These are phyloP conservation scores for Thielaviopsis musarum DNA, from an alignment of 2,329 filamentous ascomycete species.

Conservation along the genomic window DNA sequence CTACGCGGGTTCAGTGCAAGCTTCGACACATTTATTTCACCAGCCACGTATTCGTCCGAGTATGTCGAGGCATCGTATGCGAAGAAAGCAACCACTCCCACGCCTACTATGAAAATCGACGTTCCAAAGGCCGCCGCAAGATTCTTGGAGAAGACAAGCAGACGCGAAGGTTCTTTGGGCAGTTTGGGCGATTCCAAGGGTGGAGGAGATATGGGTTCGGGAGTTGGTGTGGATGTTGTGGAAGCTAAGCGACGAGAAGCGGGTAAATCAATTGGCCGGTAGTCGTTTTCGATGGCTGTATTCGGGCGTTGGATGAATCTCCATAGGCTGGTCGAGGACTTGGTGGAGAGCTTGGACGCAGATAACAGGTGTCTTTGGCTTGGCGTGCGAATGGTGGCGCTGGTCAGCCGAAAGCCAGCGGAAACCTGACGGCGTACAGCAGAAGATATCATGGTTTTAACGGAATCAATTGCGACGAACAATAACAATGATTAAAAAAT, in stretches of 20 bases:
- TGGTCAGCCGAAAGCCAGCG: not conserved
- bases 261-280: not conserved
- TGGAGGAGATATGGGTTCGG: not conserved
- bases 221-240: not conserved
- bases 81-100: conserved; percentile 69
- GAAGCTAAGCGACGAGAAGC: conserved; percentile 1
- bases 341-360: not conserved
- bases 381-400: not conserved
- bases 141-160: conserved; percentile 47
- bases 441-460: not conserved
- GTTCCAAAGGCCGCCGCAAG: conserved; percentile 57
- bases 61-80: conserved; percentile 89
- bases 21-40: conserved; percentile 70
- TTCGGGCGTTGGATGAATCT: not conserved
- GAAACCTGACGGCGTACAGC: not conserved
- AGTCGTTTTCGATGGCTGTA: not conserved
- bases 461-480: not conserved
- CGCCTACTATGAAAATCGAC: conserved; percentile 53
- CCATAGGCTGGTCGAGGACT: not conserved
- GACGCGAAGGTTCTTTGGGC: conserved; percentile 27
- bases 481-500: too few relatives aligned
- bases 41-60: conserved; percentile 45
- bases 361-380: not conserved
- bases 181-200: not conserved
- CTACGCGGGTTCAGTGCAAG: conserved; percentile 63